These are phyloP conservation scores for Capsella rubella DNA, from an alignment of 441 rosid genomes.

Conservation along the genomic window DNA sequence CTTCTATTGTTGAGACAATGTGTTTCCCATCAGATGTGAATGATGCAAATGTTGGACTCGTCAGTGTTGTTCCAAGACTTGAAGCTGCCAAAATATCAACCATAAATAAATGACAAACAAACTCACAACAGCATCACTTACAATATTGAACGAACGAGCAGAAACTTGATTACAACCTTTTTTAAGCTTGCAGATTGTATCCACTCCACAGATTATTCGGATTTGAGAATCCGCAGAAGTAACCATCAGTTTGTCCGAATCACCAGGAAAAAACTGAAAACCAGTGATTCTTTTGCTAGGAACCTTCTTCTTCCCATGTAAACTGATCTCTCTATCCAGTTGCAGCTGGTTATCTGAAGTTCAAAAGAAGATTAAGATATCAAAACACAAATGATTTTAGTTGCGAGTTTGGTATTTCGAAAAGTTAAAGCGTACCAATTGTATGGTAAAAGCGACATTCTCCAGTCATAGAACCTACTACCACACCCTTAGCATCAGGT, in stretches of 20 bases:
- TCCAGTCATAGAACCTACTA: slow-evolving; percentile 66
- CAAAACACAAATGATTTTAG: not conserved
- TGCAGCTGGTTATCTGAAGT: slow-evolving; percentile 57
- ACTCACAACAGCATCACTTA: not conserved
- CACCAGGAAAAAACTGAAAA: slow-evolving; percentile 66
- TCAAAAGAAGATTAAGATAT: not conserved
- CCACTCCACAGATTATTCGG: slow-evolving; percentile 53
- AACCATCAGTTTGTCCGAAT: slow-evolving; percentile 62
- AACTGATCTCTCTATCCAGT: slow-evolving; percentile 50
- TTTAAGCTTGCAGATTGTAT: slow-evolving; percentile 57
- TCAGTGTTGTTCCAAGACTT: slow-evolving; percentile 41
- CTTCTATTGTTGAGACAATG: slow-evolving; percentile 61
- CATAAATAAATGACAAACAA: not conserved
- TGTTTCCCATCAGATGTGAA: slow-evolving; percentile 69
- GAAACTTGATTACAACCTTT: slow-evolving; percentile 6
- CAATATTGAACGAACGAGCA: not conserved
- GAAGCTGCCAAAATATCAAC: slow-evolving; percentile 42
- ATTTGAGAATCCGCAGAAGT: slow-evolving; percentile 72
- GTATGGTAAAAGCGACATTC: slow-evolving; percentile 59
- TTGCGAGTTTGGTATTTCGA: not conserved
- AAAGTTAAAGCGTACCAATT: slow-evolving; percentile 50
- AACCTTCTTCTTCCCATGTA: slow-evolving; percentile 62
- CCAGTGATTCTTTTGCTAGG: slow-evolving; percentile 67
- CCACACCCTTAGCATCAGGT: slow-evolving; percentile 65
- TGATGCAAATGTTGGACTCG: slow-evolving; percentile 54